Base-by-base conservation (phyloP, 2,329 filamentous ascomycete genomes). In the Hypocreales sp. region DNA sequence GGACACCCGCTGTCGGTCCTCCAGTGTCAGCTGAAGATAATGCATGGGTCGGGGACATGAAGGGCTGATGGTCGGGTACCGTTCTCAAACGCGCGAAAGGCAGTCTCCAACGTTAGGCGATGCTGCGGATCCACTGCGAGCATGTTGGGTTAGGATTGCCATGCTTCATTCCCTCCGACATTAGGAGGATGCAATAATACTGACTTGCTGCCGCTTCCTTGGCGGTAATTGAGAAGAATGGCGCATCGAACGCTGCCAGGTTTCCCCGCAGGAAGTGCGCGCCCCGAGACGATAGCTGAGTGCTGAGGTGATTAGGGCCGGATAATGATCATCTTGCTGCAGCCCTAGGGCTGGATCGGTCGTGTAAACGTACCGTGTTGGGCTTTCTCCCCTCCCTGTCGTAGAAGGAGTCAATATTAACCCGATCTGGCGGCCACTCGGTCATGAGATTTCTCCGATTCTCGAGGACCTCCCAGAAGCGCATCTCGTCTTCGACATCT, bases 391-490 rank as follows among this genome's bases (percentile, higher is more conserved):
- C 20, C 14, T 15, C 20, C 15, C 13, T n/a, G 18, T 30, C 29
- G 13, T 23, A 16, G 26, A 50, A 47, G 6, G 46, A 38, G 12
- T 41, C 38, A 9, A 35, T 30, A n/a, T 36, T 44, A 8, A 45
- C 38, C 15, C 49, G 48, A 3, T 35, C 38, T n/a, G 44, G 33
- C 3, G 51, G 51, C 42, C 45, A 54, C 10, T 33, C 25, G 4
- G 42, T 51, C 38, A 45, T 39, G 15, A 52, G 17, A 28, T 50
- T 53, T 29, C 27, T 44, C 13, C 38, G 31, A 13, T 36, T 34
- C 18, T 47, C 21, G 6, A 56, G 40, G 3, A 43, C 37, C 4
- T 53, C 37, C 52, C 51, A 55, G n/a, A 56, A 46, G 12, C 29
- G 35, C 6, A 30, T 30, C 7, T 43, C 45, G 19, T 53, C 41